Evolutionary conservation across 1,139 yeast genomes (phyloP).

Genomic region (Kazachstania sp.): DNA sequence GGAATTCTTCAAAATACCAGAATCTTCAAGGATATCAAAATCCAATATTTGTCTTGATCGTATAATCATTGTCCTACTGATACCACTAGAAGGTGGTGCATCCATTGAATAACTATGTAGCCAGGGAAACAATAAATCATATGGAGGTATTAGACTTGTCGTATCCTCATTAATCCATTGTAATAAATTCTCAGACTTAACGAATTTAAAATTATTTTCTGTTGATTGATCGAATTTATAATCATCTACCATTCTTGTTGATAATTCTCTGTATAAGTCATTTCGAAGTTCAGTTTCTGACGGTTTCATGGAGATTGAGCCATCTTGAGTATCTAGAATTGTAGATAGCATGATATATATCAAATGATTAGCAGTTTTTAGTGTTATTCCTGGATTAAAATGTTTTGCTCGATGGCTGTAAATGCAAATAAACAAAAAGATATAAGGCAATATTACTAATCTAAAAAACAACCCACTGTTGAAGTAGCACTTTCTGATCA

Average conservation of each 20-base stretch:
- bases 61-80: constrained; percentile 41
- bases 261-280: background rate
- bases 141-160: constrained; percentile 48
- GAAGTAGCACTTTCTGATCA: too few species aligned
- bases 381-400: too few species aligned
- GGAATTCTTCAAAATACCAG: constrained; percentile 54
- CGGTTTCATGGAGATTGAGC: background rate
- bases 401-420: too few species aligned
- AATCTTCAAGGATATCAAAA: constrained; percentile 30
- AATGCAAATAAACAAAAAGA: too few species aligned
- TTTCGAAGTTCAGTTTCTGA: background rate
- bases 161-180: constrained; percentile 1
- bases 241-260: background rate
- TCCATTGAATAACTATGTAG: constrained; percentile 53
- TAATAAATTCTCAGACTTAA: background rate
- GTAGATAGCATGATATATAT: background rate
- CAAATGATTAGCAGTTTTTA: too few species aligned
- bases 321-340: background rate
- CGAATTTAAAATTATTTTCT: background rate
- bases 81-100: constrained; percentile 14
- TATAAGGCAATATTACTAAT: too few species aligned
- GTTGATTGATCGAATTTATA: background rate
- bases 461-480: too few species aligned
- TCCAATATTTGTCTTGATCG: constrained; percentile 31
- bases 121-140: constrained; percentile 79